Conservation (phyloP, 108 stramenopile species). For the Parietichytrium sp. region DNA sequence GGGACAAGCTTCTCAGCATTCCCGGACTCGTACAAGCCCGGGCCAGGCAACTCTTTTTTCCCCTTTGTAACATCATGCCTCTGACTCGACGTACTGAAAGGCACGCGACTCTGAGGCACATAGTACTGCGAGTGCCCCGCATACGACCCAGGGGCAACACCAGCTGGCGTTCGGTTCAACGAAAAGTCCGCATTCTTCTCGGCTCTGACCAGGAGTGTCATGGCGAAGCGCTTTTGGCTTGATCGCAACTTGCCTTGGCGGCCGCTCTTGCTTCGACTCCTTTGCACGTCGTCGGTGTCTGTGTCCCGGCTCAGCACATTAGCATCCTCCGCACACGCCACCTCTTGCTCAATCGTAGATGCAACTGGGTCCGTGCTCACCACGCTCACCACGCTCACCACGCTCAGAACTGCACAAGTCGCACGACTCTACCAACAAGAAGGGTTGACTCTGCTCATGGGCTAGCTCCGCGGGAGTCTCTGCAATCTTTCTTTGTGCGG, state of each 20-base stretch:
- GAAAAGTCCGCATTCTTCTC: neutral
- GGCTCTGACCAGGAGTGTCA: constrained; percentile 1
- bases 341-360: too few relatives aligned
- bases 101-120: neutral
- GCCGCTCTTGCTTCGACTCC: neutral
- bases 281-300: neutral
- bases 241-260: neutral
- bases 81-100: neutral
- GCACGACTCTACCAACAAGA: too few relatives aligned
- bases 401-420: too few relatives aligned
- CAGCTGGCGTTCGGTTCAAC: neutral
- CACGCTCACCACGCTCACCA: too few relatives aligned
- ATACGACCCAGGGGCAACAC: constrained; percentile 25
- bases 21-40: neutral
- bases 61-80: neutral
- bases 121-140: neutral
- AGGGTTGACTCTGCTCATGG: too few relatives aligned
- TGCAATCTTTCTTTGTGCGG: too few relatives aligned
- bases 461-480: too few relatives aligned
- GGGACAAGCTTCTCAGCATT: too few relatives aligned
- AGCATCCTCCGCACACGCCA: too few relatives aligned
- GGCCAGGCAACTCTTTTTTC: neutral
- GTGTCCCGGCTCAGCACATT: too few relatives aligned
- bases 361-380: too few relatives aligned
- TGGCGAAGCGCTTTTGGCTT: neutral